Evolutionary conservation across 768 basidiomycete genomes (phyloP).

Genomic region (Termitomyces sp.): DNA sequence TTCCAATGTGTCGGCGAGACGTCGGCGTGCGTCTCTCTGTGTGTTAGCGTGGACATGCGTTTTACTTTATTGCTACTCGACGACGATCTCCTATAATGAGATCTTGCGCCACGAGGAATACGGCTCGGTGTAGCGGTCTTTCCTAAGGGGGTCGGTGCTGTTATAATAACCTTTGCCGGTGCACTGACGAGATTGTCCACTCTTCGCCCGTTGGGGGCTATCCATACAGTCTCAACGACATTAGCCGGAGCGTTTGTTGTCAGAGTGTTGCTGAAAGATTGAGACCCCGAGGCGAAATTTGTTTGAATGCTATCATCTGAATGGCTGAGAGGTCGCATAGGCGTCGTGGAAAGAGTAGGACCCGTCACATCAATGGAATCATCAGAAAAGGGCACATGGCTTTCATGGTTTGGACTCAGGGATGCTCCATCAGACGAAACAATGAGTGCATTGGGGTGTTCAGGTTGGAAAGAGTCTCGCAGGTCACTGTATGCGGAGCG

Average conservation of each 20-base stretch:
- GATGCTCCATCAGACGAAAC: constrained; percentile 30
- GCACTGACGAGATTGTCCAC: constrained; percentile 39
- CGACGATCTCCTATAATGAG: constrained; percentile 25
- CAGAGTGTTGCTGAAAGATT: neutral
- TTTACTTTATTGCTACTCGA: constrained; percentile 18
- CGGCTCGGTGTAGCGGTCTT: constrained; percentile 28
- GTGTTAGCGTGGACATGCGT: constrained; percentile 21
- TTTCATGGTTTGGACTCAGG: constrained; percentile 9
- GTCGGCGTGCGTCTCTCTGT: constrained; percentile 18
- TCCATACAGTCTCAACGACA: constrained; percentile 8
- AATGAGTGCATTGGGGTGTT: constrained; percentile 34
- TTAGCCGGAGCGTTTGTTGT: constrained; percentile 2
- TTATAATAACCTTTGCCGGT: constrained; percentile 47
- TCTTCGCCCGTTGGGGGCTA: constrained; percentile 21
- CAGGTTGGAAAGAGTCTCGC: constrained; percentile 32
- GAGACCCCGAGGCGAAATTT: neutral
- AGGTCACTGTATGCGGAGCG: constrained; percentile 24
- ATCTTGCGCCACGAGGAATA: constrained; percentile 38
- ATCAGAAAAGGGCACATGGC: constrained; percentile 25
- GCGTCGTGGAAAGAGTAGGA: constrained; percentile 13
- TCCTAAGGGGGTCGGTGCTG: constrained; percentile 43
- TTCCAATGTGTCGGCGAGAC: constrained; percentile 13
- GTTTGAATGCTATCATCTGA: neutral
- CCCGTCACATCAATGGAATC: constrained; percentile 14
- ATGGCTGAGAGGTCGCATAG: constrained; percentile 10